Percentiles rank a stretch among this genome's conserved stretches.
Evolutionary conservation across 768 basidiomycete genomes (phyloP).

Genomic region (Phanerochaete sordida): DNA sequence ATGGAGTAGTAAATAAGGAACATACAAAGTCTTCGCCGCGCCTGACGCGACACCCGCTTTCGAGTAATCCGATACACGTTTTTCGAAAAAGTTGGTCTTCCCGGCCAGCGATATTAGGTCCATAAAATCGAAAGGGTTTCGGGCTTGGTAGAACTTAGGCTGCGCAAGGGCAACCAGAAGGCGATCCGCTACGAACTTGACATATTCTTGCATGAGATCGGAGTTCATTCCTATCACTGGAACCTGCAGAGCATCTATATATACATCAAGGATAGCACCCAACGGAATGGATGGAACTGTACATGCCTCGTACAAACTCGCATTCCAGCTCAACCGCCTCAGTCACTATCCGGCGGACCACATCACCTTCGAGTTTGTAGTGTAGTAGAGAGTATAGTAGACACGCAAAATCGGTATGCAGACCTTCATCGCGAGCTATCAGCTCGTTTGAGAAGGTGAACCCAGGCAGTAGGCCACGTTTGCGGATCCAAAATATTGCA

Average conservation of each 20-base stretch:
- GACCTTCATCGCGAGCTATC: slow-evolving; percentile 53
- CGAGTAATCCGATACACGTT: too few species aligned
- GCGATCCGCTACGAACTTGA: slow-evolving; percentile 34
- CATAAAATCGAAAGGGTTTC: slow-evolving; percentile 39
- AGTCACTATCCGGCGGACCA: too few species aligned
- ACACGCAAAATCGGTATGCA: slow-evolving; percentile 56
- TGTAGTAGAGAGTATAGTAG: slow-evolving; percentile 46
- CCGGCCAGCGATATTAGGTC: slow-evolving; percentile 34
- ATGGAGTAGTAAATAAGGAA: too few species aligned
- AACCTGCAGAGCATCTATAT: slow-evolving; percentile 37
- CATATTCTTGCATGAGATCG: slow-evolving; percentile 43
- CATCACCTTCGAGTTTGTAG: too few species aligned
- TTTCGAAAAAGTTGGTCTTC: slow-evolving; percentile 16
- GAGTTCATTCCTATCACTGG: slow-evolving; percentile 52
- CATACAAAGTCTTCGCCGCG: too few species aligned
- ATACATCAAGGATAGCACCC: slow-evolving; percentile 29
- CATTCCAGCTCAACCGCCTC: too few species aligned
- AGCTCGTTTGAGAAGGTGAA: slow-evolving; percentile 56
- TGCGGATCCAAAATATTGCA: slow-evolving; percentile 55
- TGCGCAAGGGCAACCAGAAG: too few species aligned
- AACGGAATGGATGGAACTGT: too few species aligned
- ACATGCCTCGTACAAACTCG: too few species aligned
- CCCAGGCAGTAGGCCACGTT: slow-evolving; percentile 53
- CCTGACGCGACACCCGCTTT: too few species aligned
- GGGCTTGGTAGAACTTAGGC: slow-evolving; percentile 38